phyloP scores from a whole-genome alignment of 805 yeast species.

The Starmera pachycereana region DNA sequence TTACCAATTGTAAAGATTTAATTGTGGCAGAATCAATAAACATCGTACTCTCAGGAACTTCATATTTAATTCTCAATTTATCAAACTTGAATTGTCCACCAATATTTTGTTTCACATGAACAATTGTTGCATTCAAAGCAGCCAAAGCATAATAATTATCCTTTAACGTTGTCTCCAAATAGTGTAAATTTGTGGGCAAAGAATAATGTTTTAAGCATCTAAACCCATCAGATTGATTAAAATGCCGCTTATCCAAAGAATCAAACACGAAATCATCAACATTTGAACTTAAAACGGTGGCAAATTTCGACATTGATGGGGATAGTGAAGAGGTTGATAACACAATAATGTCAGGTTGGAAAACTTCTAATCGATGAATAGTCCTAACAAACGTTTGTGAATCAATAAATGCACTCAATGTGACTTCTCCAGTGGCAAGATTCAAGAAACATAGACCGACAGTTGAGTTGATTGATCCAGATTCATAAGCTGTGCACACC shows the following conservation, averaged over 20 bases:
- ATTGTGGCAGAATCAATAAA: slow-evolving; percentile 31
- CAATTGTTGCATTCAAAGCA: slow-evolving; percentile 24
- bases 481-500: slow-evolving; percentile 20
- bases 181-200: slow-evolving; percentile 13
- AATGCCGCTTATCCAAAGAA: slow-evolving; percentile 17
- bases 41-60: slow-evolving; percentile 30
- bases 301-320: slow-evolving; percentile 22
- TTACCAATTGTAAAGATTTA: slow-evolving; percentile 27
- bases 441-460: slow-evolving; percentile 32
- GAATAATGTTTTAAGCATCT: slow-evolving; percentile 8
- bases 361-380: slow-evolving; percentile 28
- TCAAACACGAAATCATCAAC: slow-evolving; percentile 16
- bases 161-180: slow-evolving; percentile 15
- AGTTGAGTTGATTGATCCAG: slow-evolving; percentile 15
- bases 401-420: slow-evolving; percentile 28
- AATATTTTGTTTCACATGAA: slow-evolving; percentile 9
- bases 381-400: slow-evolving; percentile 37
- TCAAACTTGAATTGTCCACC: slow-evolving; percentile 11
- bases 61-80: slow-evolving; percentile 26
- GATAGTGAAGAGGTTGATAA: slow-evolving; percentile 21
- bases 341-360: slow-evolving; percentile 25
- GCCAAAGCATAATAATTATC: slow-evolving; percentile 22
- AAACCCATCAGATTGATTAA: slow-evolving; percentile 18
- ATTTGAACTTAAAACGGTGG: slow-evolving; percentile 26
- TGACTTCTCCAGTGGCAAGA: slow-evolving; percentile 27